Evolutionary conservation across 768 basidiomycete species (phyloP).

Genomic region (Termitomyces sp.): DNA sequence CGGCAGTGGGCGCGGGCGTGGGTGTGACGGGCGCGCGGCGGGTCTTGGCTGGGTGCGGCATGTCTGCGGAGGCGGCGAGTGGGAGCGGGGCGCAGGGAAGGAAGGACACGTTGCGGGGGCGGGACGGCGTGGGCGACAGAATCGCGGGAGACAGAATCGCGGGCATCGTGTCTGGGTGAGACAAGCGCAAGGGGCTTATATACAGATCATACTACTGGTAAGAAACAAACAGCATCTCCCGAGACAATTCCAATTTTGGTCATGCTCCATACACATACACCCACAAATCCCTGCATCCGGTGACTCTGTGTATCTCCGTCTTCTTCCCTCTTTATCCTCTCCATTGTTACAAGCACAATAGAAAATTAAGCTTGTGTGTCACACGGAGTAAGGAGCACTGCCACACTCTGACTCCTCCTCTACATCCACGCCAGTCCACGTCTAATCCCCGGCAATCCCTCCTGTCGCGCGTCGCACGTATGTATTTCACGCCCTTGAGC

Average conservation of each 20-base stretch:
- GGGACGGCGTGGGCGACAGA: neutral
- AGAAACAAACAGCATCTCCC: neutral
- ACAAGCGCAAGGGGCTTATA: neutral
- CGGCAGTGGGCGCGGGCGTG: constrained; percentile 19
- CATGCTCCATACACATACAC: neutral
- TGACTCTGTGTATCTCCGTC: neutral
- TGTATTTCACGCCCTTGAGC: too few relatives aligned
- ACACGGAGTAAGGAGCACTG: too few relatives aligned
- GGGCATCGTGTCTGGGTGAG: neutral
- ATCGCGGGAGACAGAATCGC: constrained; percentile 27
- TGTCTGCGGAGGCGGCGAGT: neutral
- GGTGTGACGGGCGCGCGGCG: neutral
- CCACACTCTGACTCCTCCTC: too few relatives aligned
- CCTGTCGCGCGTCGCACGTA: too few relatives aligned
- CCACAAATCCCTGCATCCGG: neutral
- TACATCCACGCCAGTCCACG: too few relatives aligned
- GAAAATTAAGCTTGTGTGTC: neutral
- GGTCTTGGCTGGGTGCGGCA: neutral
- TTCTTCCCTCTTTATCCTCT: neutral
- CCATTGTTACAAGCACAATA: neutral
- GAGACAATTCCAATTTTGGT: neutral
- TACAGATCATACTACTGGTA: neutral
- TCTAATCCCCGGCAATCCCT: too few relatives aligned
- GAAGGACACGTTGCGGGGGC: constrained; percentile 14
- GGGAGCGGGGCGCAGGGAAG: too few relatives aligned